These are phyloP conservation scores for Mucor mucedo DNA, from an alignment of 371 early-diverging fungal genomes.

Conservation along the genomic window DNA sequence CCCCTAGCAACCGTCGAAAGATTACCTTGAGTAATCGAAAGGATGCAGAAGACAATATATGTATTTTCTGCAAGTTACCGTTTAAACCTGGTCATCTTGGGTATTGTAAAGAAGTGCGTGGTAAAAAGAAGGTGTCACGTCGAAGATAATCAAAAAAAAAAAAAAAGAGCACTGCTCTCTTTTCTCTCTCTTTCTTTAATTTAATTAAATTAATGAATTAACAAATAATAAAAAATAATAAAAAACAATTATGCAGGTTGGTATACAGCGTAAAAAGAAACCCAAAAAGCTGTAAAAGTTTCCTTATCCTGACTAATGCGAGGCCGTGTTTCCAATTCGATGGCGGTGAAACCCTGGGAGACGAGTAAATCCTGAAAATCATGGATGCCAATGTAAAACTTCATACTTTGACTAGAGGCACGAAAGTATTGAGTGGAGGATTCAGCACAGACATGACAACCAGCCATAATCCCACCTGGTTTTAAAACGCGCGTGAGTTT, in stretches of 20 bases:
- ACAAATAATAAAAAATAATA: background rate
- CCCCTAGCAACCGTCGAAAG: background rate
- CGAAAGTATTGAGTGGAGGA: conserved; percentile 21
- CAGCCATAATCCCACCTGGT: conserved; percentile 39
- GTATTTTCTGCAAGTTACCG: conserved; percentile 8
- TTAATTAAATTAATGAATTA: background rate
- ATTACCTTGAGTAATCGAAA: background rate
- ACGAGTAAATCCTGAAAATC: conserved; percentile 28
- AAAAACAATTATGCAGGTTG: conserved; percentile 1
- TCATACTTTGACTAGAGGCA: conserved; percentile 20
- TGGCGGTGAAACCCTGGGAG: conserved; percentile 26
- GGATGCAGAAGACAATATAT: conserved; percentile 2
- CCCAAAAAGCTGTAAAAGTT: conserved; percentile 25
- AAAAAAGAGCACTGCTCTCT: background rate
- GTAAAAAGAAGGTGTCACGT: background rate
- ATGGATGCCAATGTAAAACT: conserved; percentile 32
- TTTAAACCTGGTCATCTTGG: conserved; percentile 15
- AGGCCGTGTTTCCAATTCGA: conserved; percentile 29
- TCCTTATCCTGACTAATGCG: conserved; percentile 15
- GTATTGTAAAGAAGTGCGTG: conserved; percentile 2
- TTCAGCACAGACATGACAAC: conserved; percentile 43
- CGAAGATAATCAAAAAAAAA: background rate
- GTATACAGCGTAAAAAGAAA: conserved; percentile 29
- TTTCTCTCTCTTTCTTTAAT: background rate
- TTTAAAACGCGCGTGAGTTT: conserved; percentile 25